These are phyloP conservation scores for Phoenix dactylifera DNA, from an alignment of 176 grass and related monocot species.

Conservation along the genomic window DNA sequence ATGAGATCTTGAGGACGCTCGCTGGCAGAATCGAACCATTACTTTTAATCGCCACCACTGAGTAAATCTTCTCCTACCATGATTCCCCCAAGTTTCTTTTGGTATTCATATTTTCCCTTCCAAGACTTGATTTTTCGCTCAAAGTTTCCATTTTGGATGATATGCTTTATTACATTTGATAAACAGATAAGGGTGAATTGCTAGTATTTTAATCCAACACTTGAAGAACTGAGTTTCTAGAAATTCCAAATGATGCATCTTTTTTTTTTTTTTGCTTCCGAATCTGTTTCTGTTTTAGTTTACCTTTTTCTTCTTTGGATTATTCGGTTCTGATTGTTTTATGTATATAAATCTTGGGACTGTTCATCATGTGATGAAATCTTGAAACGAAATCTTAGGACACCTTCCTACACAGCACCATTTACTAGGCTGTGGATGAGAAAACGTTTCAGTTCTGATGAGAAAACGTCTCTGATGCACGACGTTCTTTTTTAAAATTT, in stretches of 20 bases:
- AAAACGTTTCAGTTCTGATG: slow-evolving; percentile 22
- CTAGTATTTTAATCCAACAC: slow-evolving; percentile 54
- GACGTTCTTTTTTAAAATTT: too few species aligned
- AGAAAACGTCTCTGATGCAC: too few species aligned
- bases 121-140: too few species aligned
- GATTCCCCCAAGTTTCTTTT: neutral
- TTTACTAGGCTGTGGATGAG: slow-evolving; percentile 49
- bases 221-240: slow-evolving; percentile 42
- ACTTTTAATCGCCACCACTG: slow-evolving; percentile 50
- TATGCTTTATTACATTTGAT: too few species aligned
- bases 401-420: slow-evolving; percentile 72
- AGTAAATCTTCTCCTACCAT: slow-evolving; percentile 18
- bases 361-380: slow-evolving; percentile 38
- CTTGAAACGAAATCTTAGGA: slow-evolving; percentile 62
- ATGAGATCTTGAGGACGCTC: slow-evolving; percentile 38
- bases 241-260: slow-evolving; percentile 22
- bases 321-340: neutral
- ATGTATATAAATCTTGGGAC: accelerated
- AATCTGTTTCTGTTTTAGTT: slow-evolving; percentile 22
- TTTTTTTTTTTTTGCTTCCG: slow-evolving; percentile 29
- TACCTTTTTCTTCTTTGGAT: neutral
- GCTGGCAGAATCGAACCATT: slow-evolving; percentile 98
- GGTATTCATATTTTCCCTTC: too few species aligned
- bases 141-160: too few species aligned
- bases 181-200: slow-evolving; percentile 40